Conservation (phyloP, 371 early-diverging fungal genomes). For the Batrachochytrium dendrobatidis region DNA sequence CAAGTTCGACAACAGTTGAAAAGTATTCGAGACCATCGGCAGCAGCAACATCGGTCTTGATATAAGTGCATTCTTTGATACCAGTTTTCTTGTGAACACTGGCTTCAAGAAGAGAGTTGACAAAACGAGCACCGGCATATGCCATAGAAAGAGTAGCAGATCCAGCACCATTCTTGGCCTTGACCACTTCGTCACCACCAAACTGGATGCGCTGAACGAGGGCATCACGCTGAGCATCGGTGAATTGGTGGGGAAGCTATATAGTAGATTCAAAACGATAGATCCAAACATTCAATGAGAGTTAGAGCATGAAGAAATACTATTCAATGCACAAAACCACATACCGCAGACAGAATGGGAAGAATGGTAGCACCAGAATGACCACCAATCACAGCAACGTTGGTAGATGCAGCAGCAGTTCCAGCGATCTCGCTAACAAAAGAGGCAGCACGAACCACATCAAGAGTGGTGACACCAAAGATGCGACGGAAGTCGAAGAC, state of each 20-base stretch:
- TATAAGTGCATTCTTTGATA: slow-evolving; percentile 89
- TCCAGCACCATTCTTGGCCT: slow-evolving; percentile 98
- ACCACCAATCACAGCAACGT: slow-evolving; percentile 94
- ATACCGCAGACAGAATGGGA: slow-evolving; percentile 85
- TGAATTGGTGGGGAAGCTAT: slow-evolving; percentile 68
- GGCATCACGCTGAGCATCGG: slow-evolving; percentile 83
- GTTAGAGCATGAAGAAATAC: not conserved
- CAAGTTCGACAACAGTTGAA: slow-evolving; percentile 91
- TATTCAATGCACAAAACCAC: too few species aligned
- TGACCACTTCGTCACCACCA: slow-evolving; percentile 99
- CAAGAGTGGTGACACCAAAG: slow-evolving; percentile 98
- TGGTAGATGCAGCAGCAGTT: slow-evolving; percentile 63
- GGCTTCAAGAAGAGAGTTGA: slow-evolving; percentile 87
- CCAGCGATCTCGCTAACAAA: slow-evolving; percentile 84
- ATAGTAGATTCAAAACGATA: not conserved
- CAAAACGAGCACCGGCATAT: slow-evolving; percentile 93
- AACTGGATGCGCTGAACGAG: slow-evolving; percentile 97
- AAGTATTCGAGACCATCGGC: slow-evolving; percentile 86
- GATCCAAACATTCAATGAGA: slow-evolving; percentile 1
- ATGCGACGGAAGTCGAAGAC: slow-evolving; percentile 90
- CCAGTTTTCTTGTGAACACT: slow-evolving; percentile 76
- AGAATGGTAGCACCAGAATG: slow-evolving; percentile 98
- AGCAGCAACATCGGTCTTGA: slow-evolving; percentile 68
- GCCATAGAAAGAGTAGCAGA: slow-evolving; percentile 99
- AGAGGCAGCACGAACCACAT: slow-evolving; percentile 95